Percentiles rank a stretch among this genome's conserved stretches.
Conservation (phyloP, 371 early-diverging fungal species). For the Saksenaea oblongispora region DNA sequence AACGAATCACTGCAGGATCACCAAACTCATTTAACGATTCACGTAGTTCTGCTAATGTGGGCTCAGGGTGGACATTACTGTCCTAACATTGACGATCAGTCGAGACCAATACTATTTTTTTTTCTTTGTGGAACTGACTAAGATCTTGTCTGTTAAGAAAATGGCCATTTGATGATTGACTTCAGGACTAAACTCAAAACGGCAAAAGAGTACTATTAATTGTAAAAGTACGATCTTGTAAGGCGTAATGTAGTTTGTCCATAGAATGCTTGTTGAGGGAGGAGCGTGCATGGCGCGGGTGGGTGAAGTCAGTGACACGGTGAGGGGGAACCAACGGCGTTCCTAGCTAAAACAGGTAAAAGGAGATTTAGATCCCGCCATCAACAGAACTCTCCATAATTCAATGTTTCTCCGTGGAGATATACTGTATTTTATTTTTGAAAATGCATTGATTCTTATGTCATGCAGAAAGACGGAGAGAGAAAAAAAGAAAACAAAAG, state of each 20-base stretch:
- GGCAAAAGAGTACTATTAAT: conserved; percentile 17
- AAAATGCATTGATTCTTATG: too few species aligned
- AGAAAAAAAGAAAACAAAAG: background rate
- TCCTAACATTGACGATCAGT: background rate
- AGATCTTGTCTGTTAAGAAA: conserved; percentile 13
- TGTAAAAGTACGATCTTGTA: conserved; percentile 21
- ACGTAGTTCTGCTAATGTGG: background rate
- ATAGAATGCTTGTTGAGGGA: conserved; percentile 9
- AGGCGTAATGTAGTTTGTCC: conserved; percentile 19
- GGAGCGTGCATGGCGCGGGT: background rate
- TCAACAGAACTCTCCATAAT: too few species aligned
- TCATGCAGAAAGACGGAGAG: background rate
- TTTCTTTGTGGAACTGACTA: conserved; percentile 11
- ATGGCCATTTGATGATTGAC: conserved; percentile 11
- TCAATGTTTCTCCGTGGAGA: too few species aligned
- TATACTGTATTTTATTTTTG: too few species aligned
- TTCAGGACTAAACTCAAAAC: conserved; percentile 9
- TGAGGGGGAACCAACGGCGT: too few species aligned
- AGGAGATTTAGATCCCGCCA: too few species aligned
- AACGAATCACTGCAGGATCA: conserved; percentile 1
- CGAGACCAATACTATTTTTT: background rate
- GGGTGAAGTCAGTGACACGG: too few species aligned
- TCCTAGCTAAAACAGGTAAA: too few species aligned
- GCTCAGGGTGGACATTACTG: background rate
- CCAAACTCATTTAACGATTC: background rate